phyloP scores from a whole-genome alignment of 2,329 filamentous ascomycete species.

The Diplodia corticola region DNA sequence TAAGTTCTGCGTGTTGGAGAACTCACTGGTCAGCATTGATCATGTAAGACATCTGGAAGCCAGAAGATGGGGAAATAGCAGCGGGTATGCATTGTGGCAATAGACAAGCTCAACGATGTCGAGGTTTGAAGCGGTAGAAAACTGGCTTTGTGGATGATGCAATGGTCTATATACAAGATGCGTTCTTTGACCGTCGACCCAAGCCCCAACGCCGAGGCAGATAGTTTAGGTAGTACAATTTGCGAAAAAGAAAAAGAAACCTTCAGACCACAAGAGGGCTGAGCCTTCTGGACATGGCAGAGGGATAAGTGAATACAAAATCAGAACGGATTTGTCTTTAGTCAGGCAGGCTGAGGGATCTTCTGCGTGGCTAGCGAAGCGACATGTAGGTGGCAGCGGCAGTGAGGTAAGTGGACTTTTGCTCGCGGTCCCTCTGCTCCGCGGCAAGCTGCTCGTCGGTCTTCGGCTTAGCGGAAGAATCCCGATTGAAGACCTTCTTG shows the following conservation, averaged over 20 bases:
- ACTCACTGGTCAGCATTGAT: not conserved
- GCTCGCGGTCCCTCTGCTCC: not conserved
- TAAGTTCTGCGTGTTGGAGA: not conserved
- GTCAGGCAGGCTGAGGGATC: not conserved
- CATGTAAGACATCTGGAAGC: not conserved
- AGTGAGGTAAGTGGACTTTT: not conserved
- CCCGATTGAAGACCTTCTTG: slow-evolving; percentile 26
- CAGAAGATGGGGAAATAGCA: not conserved
- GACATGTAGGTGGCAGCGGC: slow-evolving; percentile 10
- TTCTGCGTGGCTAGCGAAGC: not conserved
- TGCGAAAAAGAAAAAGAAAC: not conserved
- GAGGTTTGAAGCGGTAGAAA: not conserved
- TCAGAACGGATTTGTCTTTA: too few relatives aligned
- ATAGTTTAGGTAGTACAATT: not conserved
- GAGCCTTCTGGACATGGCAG: too few relatives aligned
- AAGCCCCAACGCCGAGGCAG: not conserved
- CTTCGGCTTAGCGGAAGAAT: not conserved
- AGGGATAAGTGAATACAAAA: too few relatives aligned
- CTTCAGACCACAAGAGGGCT: not conserved
- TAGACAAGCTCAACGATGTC: not conserved
- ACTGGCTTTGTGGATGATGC: not conserved
- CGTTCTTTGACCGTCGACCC: not conserved
- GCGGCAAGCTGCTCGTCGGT: not conserved
- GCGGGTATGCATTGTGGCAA: not conserved
- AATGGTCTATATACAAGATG: not conserved